These are phyloP conservation scores for Colletotrichum lini DNA, from an alignment of 2,329 filamentous ascomycete genomes.

Conservation along the genomic window DNA sequence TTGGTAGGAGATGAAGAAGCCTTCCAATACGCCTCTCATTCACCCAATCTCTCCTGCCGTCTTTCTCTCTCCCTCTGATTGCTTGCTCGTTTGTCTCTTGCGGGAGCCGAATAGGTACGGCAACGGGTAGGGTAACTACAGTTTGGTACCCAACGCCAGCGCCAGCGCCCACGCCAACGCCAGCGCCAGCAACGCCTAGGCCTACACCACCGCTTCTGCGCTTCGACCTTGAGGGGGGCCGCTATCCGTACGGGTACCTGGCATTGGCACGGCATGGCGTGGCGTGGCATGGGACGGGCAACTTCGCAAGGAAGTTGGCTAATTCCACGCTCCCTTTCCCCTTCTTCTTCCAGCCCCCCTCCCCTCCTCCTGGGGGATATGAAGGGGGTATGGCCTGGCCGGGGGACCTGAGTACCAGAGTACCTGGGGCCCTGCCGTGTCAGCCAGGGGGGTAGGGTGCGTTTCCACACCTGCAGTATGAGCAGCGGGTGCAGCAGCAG, in stretches of 20 bases:
- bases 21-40: not conserved
- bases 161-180: not conserved
- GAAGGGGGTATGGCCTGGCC: slow-evolving; percentile 30
- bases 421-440: slow-evolving; percentile 31
- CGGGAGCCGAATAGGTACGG: not conserved
- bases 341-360: not conserved
- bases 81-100: not conserved
- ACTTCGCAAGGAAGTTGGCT: slow-evolving; percentile 27
- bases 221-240: not conserved
- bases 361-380: slow-evolving; percentile 20
- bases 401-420: slow-evolving; percentile 1
- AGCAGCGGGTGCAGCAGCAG: slow-evolving; percentile 15
- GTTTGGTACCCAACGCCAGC: not conserved
- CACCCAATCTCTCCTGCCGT: not conserved
- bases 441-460: slow-evolving; percentile 32
- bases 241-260: slow-evolving; percentile 39
- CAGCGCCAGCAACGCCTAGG: not conserved
- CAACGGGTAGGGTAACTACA: slow-evolving; percentile 4
- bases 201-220: not conserved
- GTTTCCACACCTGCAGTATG: slow-evolving; percentile 24
- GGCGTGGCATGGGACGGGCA: slow-evolving; percentile 12
- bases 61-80: not conserved
- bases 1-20: not conserved
- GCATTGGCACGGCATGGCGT: slow-evolving; percentile 33
- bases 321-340: slow-evolving; percentile 31